A percentile compares a stretch with the other conserved stretches of the same genome.
Evolutionary conservation across 768 basidiomycete species (phyloP).

Genomic region (Leccinum rimulosum): DNA sequence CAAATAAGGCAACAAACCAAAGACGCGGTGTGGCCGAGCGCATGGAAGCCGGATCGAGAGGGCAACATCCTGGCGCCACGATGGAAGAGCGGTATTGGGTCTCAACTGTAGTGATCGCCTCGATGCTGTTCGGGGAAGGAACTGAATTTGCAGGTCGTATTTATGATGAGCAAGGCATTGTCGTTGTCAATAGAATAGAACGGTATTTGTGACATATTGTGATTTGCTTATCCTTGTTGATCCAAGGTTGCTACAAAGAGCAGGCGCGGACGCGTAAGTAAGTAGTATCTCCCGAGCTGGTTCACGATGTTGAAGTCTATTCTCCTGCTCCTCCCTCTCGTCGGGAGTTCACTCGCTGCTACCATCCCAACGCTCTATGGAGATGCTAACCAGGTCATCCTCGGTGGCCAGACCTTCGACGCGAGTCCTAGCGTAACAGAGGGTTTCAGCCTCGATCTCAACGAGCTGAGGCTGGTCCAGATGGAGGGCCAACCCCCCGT

Average conservation of each 20-base stretch:
- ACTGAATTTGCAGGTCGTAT: too few relatives aligned
- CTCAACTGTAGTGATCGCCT: too few relatives aligned
- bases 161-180: too few relatives aligned
- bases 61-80: too few relatives aligned
- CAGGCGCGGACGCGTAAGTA: too few relatives aligned
- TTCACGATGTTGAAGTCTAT: neutral
- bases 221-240: neutral
- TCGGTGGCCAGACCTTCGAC: constrained; percentile 29
- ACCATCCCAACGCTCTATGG: constrained; percentile 9
- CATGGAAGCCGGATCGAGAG: too few relatives aligned
- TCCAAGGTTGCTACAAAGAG: neutral
- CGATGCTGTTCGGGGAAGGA: too few relatives aligned
- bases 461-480: constrained; percentile 71
- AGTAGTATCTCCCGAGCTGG: too few relatives aligned
- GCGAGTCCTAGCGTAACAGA: constrained; percentile 14
- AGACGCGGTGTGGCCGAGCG: too few relatives aligned
- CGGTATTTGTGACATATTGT: neutral
- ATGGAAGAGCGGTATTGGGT: too few relatives aligned
- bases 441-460: constrained; percentile 72
- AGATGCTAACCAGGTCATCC: constrained; percentile 19
- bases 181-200: too few relatives aligned
- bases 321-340: constrained; percentile 18
- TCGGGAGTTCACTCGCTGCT: constrained; percentile 22
- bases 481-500: constrained; percentile 66
- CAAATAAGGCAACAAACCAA: too few relatives aligned